Percentiles rank a stretch among this genome's conserved stretches.
phyloP scores from a whole-genome alignment of 805 yeast species.

The Sungouiozyma ichnusensis region DNA sequence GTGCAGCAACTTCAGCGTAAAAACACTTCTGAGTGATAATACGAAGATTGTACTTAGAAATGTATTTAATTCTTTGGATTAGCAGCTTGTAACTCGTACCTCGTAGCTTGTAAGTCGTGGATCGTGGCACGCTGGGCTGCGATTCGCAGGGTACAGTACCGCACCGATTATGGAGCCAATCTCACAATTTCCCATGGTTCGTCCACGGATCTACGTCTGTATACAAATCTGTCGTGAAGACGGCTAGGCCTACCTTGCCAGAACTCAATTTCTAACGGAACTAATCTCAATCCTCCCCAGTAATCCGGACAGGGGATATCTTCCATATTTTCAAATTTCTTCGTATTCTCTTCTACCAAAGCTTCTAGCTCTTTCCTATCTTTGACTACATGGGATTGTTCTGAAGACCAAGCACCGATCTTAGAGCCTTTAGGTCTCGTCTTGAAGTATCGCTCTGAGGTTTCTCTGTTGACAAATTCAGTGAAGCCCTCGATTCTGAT shows the following conservation, averaged over 20 bases:
- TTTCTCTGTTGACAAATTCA: slow-evolving; percentile 63
- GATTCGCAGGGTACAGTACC: no score
- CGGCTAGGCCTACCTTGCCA: slow-evolving; percentile 95
- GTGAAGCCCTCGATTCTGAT: slow-evolving; percentile 84
- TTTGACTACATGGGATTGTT: slow-evolving; percentile 58
- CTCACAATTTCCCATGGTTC: slow-evolving; percentile 55
- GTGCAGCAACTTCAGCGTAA: no score
- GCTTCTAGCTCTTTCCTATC: slow-evolving; percentile 55
- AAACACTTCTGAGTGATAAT: no score
- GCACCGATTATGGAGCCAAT: slow-evolving; percentile 58
- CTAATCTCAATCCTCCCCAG: slow-evolving; percentile 92
- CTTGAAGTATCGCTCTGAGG: slow-evolving; percentile 64
- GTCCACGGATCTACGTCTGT: slow-evolving; percentile 42
- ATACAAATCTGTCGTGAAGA: slow-evolving; percentile 80
- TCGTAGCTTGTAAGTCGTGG: no score
- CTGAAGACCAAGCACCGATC: slow-evolving; percentile 95
- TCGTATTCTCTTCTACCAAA: slow-evolving; percentile 36
- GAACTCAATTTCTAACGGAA: slow-evolving; percentile 86
- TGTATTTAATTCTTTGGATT: no score
- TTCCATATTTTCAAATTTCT: slow-evolving; percentile 48
- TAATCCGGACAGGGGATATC: slow-evolving; percentile 82
- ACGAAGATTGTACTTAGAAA: no score
- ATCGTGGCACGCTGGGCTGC: no score
- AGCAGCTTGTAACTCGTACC: no score
- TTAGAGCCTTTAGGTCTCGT: slow-evolving; percentile 89